Base-by-base conservation (phyloP, 768 basidiomycete species). In the Clitopilus hobsonii region DNA sequence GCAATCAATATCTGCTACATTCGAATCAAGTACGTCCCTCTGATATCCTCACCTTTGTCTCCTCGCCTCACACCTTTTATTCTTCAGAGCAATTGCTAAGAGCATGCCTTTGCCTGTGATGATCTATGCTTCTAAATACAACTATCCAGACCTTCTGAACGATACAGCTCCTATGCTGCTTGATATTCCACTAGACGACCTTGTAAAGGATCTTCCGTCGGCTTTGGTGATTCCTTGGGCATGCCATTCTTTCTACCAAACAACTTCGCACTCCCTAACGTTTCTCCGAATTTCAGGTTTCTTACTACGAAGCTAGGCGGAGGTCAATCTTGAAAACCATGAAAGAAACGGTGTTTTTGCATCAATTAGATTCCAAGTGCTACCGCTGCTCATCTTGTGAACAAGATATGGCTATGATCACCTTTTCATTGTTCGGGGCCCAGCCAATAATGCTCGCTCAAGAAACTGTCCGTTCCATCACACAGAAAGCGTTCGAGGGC, bases 1-100 rank as follows among this genome's bases (percentile, higher is more conserved):
- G 63, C 64, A 0, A 66, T 68, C 53, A 60, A 63, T 30, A 53
- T 66, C 16, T 70, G 69, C 51, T 29, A 60, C 3, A 52, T 66
- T 7, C 63, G 60, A 20, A 64, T 71, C 60, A 61, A 54, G 68
- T 68, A 20, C 30, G 30, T 57, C 26, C 45, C 5, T 45, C 16
- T 7, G 30, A 16, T 32, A 7, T 32, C 8, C 30, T 32, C 8
- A 32, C 8, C 30, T 32, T 7, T 32, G 30, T 7, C 8, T 32
- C 16, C 7, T 16, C 8, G 16, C 30, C 16, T 7, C 7, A 32
- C 8, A 32, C n/a, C n/a, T 32, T 32, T 7, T 16, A 32, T 16
- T 7, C 30, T 7, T 7, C 30, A 32, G 30, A 32, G 30, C 8
- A 7, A 32, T 32, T 22, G 14, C 56, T 23, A 53, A 38, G 28